A percentile compares a stretch with the other conserved stretches of the same genome.
These are phyloP conservation scores for Atalantia buxifolia DNA, from an alignment of 345 rosid genomes.

Conservation along the genomic window DNA sequence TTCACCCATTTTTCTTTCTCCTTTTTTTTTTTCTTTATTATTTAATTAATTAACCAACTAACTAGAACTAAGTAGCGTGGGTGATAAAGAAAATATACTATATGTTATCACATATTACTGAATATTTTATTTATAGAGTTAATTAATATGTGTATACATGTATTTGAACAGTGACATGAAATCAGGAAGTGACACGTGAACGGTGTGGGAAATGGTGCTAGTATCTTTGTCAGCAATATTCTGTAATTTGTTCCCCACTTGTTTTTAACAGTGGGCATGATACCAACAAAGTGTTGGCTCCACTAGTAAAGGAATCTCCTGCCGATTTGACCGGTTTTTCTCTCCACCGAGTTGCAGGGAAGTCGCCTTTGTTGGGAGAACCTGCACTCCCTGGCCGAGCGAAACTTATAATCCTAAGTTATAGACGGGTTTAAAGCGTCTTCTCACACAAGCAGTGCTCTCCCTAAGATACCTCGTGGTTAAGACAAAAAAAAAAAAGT, in stretches of 20 bases:
- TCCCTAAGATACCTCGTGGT: too few species aligned
- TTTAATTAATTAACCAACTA: not conserved
- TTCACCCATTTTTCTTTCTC: not conserved
- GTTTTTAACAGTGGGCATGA: not conserved
- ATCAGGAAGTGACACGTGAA: slow-evolving; percentile 2
- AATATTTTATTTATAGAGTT: not conserved
- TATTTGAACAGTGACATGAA: not conserved
- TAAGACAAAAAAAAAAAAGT: too few species aligned
- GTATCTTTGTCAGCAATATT: not conserved
- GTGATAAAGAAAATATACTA: not conserved
- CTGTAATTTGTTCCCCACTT: not conserved
- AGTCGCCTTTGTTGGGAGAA: too few species aligned
- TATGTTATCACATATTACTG: not conserved
- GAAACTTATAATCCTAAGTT: too few species aligned
- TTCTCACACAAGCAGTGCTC: too few species aligned
- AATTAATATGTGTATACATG: not conserved
- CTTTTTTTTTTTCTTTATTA: too few species aligned
- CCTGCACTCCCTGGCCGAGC: too few species aligned
- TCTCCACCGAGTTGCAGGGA: too few species aligned
- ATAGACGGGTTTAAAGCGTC: too few species aligned
- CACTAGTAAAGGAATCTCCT: too few species aligned
- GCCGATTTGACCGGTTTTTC: too few species aligned
- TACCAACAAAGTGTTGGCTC: too few species aligned
- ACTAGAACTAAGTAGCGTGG: not conserved
- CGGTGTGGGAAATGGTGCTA: not conserved